Base-by-base conservation (phyloP, 1,284 basidiomycete species). In the Leccinum pseudoinsigne region DNA sequence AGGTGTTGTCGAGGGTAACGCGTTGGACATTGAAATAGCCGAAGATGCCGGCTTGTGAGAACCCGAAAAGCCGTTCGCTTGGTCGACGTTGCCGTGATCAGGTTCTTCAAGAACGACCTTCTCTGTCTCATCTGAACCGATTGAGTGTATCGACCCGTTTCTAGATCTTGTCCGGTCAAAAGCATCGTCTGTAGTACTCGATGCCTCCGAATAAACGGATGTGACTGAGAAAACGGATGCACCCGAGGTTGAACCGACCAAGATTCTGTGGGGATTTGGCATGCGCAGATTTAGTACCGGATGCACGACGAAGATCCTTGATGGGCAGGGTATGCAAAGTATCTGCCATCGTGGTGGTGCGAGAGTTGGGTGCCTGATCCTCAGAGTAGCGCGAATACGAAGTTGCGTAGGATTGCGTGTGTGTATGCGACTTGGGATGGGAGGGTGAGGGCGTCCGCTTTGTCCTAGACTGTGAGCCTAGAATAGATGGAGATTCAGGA, bases 161-260 rank as follows among this genome's bases (percentile, higher is more conserved):
- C 63, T 64, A 1, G 69, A 67, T 26, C 40, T 31, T 36, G 58
- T 40, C n/a, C 57, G 9, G 14, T 57, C 28, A 26, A 63, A 68
- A 53, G 55, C 28, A 36, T 36, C 26, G 50, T 67, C 60, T 16
- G 72, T 68, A 6, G 74, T 66, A 5, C 71, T 74, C 42, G 74
- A 75, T 7, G 70, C 71, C 34, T 69, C 72, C 14, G 72, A 76
- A 26, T 71, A 75, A 6, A 70, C 12, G 1, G 71, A 75, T 1
- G 64, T 62, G 6, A 67, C 62, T 6, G 72, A 76, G 58, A 65
- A 73, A 2, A 68, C 38, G 34, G 74, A 73, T 26, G 74, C 72
- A 47, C 66, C 68, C 2, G 72, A 74, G 7, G 70, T 40, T 1
- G 75, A 76, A 23, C 60, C 51, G 7, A 60, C 58, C 69, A 74